phyloP scores from a whole-genome alignment of 768 basidiomycete species.

The Rhizopogon roseolus region DNA sequence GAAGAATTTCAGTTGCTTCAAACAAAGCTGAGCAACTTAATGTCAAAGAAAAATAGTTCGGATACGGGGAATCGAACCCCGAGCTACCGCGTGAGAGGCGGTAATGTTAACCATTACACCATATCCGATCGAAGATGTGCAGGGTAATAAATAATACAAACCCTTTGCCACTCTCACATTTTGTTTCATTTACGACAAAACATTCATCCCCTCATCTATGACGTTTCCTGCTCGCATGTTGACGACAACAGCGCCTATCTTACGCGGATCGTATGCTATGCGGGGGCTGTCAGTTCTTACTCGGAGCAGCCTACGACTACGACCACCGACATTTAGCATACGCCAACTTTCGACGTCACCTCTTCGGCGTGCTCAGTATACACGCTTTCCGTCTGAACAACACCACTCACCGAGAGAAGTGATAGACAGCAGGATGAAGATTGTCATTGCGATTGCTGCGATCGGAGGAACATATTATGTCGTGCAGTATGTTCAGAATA shows the following conservation, averaged over 20 bases:
- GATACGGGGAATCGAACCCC: slow-evolving; percentile 56
- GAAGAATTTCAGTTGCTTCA: too few species aligned
- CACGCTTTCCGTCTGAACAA: slow-evolving; percentile 17
- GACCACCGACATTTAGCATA: neutral
- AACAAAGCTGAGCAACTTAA: too few species aligned
- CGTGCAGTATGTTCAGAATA: slow-evolving; percentile 18
- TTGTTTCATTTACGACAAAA: neutral
- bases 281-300: neutral
- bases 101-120: slow-evolving; percentile 4
- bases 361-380: slow-evolving; percentile 19
- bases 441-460: slow-evolving; percentile 14
- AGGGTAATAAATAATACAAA: accelerated
- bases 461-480: slow-evolving; percentile 22
- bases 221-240: neutral
- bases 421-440: slow-evolving; percentile 9
- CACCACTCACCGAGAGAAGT: slow-evolving; percentile 1
- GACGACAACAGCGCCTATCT: neutral
- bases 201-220: neutral
- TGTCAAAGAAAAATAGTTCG: slow-evolving; percentile 33
- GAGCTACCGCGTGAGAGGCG: slow-evolving; percentile 39
- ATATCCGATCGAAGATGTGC: neutral
- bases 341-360: slow-evolving; percentile 18
- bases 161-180: neutral
- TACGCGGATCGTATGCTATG: neutral
- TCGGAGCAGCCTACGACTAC: neutral